These are phyloP conservation scores for Sclerotinia subarctica DNA, from an alignment of 2,329 filamentous ascomycete genomes.

Conservation along the genomic window DNA sequence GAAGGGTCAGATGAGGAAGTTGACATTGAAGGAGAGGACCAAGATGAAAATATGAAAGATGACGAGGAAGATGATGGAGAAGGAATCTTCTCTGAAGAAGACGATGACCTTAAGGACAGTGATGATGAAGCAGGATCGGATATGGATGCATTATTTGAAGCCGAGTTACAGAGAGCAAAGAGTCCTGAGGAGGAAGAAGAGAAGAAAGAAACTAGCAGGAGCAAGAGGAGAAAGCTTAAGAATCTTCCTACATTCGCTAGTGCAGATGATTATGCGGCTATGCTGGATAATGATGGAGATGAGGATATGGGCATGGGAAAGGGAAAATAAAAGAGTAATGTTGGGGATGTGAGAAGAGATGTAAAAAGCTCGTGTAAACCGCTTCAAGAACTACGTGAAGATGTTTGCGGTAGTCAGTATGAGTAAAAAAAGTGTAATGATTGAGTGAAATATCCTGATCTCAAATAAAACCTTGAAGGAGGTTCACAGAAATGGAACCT, in stretches of 20 bases:
- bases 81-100: slow-evolving; percentile 39
- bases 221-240: slow-evolving; percentile 81
- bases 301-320: slow-evolving; percentile 30
- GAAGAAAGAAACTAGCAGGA: slow-evolving; percentile 43
- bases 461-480: not conserved
- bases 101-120: slow-evolving; percentile 39
- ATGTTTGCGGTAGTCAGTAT: not conserved
- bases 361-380: not conserved
- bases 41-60: slow-evolving; percentile 24
- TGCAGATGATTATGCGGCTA: slow-evolving; percentile 85
- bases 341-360: not conserved
- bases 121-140: slow-evolving; percentile 55
- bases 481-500: too few species aligned
- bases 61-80: slow-evolving; percentile 33
- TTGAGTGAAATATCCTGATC: not conserved
- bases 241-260: slow-evolving; percentile 89
- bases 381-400: not conserved
- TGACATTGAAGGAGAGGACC: slow-evolving; percentile 32
- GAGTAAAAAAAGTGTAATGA: not conserved
- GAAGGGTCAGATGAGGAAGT: slow-evolving; percentile 44
- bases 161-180: slow-evolving; percentile 37
- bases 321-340: not conserved
- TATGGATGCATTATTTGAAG: slow-evolving; percentile 43
- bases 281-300: slow-evolving; percentile 71
- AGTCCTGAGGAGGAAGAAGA: slow-evolving; percentile 42